Base-by-base conservation (phyloP, 768 basidiomycete genomes). In the Mycena vitilis region DNA sequence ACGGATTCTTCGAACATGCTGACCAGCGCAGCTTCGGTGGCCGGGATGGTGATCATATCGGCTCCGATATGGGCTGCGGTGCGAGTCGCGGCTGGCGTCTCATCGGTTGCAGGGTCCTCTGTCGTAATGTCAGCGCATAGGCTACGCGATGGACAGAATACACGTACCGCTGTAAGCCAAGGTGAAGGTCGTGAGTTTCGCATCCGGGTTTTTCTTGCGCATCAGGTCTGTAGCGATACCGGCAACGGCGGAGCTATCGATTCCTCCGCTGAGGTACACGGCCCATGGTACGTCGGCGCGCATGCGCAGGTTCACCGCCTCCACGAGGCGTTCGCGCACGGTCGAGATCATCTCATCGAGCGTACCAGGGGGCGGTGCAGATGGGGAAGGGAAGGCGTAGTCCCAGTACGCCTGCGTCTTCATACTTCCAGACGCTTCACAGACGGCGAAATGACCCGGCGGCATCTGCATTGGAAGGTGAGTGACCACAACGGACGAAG, bases 181-280 rank as follows among this genome's bases (percentile, higher is more conserved):
- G 4, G 71, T 72, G 65, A 67, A 70, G 1, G 68, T 23, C 8
- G 69, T 62, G 16, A 72, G 9, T n/a, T 45, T 70, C 2, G 71
- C 68, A 47, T 66, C 25, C 0, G 71, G 61, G 51, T 71, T 54
- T 22, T 62, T 55, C n/a, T 73, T 57, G 16, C 48, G 34, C 2
- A 73, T 40, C 13, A 73, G 53, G 48, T 70, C 36, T 20, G 60
- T 54, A 12, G 69, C 70, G 30, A 70, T 73, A 1, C 71, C 71
- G 23, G 69, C 69, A 11, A 73, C 62, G 1, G 63, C 53, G 10
- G 72, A 65, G 49, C 70, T 71, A 30, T 73, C 72, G 42, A 73
- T 71, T 16, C 72, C 72, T 13, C 72, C 72, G 45, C 72, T 73
- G 42, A 73, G 68, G 37, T 71, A 73, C 2, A 73, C 52, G 1